Conservation (phyloP, 768 basidiomycete species). For the Russula compacta region DNA sequence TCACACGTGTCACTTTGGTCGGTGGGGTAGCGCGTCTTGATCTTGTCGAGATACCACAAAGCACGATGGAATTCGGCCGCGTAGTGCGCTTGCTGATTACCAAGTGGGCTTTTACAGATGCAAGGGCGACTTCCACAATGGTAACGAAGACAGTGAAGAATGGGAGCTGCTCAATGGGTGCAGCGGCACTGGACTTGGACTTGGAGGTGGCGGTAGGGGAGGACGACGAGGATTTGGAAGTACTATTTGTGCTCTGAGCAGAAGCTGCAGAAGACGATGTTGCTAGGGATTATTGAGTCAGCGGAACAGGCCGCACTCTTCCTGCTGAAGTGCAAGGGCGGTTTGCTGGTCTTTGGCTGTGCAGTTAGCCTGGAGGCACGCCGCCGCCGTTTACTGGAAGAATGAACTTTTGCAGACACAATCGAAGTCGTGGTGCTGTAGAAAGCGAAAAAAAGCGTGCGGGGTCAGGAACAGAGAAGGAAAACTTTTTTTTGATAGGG, state of each 20-base stretch:
- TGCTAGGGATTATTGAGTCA: too few species aligned
- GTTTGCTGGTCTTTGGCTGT: constrained; percentile 24
- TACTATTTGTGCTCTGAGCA: neutral
- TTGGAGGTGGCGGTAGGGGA: neutral
- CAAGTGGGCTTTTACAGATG: too few species aligned
- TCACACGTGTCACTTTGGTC: too few species aligned
- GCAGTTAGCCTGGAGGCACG: constrained; percentile 32
- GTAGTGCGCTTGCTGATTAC: too few species aligned
- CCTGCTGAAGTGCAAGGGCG: constrained; percentile 27
- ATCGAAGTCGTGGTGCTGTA: constrained; percentile 29
- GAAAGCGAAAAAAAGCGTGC: too few species aligned
- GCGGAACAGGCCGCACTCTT: constrained; percentile 27
- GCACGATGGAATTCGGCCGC: too few species aligned
- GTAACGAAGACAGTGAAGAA: neutral
- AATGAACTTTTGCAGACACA: constrained; percentile 33
- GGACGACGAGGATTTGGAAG: neutral
- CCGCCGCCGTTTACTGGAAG: constrained; percentile 30
- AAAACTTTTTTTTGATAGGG: neutral
- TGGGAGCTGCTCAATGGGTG: neutral
- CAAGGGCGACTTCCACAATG: neutral
- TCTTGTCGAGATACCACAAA: too few species aligned
- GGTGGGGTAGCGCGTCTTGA: too few species aligned
- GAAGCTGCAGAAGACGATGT: too few species aligned
- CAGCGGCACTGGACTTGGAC: neutral
- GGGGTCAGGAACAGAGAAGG: neutral